Evolutionary conservation across 164 flowering plant genomes (phyloP), one percentile per base, ranked within the genome.

Genomic region (Vitis labrusca): DNA sequence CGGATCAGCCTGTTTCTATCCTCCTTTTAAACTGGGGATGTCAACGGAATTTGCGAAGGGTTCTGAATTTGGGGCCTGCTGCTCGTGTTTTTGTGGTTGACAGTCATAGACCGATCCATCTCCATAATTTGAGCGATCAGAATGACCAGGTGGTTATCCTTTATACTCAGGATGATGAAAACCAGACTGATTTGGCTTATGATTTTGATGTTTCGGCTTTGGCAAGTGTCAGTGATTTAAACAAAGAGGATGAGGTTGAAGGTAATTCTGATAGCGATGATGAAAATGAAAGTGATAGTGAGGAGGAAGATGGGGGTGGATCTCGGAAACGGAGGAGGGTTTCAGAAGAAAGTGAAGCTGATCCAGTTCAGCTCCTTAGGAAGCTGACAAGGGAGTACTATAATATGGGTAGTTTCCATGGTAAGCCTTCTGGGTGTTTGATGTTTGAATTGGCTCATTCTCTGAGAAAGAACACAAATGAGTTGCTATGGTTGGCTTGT

Each of bases 401-500:
- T 69, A 77, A 71, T 11, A 77, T 89, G 88, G 98, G 97, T n/a
- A 92, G 89, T 48, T 94, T 88, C 69, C 98, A 94, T 84, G 98
- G 98, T 13, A 88, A 82, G 84, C 97, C 98, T 2, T 94, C 98
- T 0, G 98, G 98, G 29, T 89, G 91, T 80, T 80, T 91, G 79
- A 86, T 92, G 97, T 92, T 82, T 78, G 98, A 94, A 30, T 78
- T 92, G 44, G 85, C 90, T 1, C 88, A 94, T 78, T 82, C 75
- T 19, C 76, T 91, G 65, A 82, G 96, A 76, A 94, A 88, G 79
- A 94, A 90, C 84, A 90, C 88, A 1, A 94, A 92, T 80, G 98
- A 91, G 72, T 73, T 87, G 80, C 90, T 94, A 15, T 94, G 99
- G 99, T 74, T 94, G 73, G 94, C 97, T 79, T 94, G 99, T 80